Conservation (phyloP, 2,329 filamentous ascomycete genomes). For the Aspergillus aculeatinus region DNA sequence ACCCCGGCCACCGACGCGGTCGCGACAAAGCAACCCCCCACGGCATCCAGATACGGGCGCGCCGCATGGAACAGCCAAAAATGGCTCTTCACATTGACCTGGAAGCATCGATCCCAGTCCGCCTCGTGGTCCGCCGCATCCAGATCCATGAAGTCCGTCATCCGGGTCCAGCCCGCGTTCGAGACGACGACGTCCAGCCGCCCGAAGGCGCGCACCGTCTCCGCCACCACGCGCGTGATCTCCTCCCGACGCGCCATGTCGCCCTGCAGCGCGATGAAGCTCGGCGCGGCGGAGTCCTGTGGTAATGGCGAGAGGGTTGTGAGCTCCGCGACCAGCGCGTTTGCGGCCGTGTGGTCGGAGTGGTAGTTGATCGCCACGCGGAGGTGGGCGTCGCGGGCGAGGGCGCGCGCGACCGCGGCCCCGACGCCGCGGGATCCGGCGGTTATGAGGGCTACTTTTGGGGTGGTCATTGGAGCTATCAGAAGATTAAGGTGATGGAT, state of each 20-base stretch:
- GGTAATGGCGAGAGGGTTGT: neutral
- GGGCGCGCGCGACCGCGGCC: constrained; percentile 34
- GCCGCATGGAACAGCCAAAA: constrained; percentile 60
- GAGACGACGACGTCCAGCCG: constrained; percentile 49
- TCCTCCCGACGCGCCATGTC: neutral
- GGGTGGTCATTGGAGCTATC: constrained; percentile 2
- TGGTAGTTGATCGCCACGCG: constrained; percentile 47
- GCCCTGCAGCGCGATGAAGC: neutral
- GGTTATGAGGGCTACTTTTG: constrained; percentile 38
- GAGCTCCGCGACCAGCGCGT: neutral
- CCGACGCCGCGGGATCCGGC: constrained; percentile 39
- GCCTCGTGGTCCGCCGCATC: constrained; percentile 44
- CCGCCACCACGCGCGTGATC: constrained; percentile 40
- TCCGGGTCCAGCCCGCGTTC: constrained; percentile 41
- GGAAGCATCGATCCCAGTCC: constrained; percentile 61
- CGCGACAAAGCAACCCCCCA: constrained; percentile 62
- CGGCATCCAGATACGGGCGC: constrained; percentile 54
- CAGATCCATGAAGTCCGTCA: constrained; percentile 37
- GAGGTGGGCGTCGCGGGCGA: constrained; percentile 33
- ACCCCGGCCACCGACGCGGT: constrained; percentile 66
- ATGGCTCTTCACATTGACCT: constrained; percentile 64
- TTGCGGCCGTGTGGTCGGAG: constrained; percentile 42
- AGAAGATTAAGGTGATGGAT: neutral
- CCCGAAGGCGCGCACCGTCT: constrained; percentile 48
- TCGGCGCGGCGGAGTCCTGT: neutral